These are phyloP conservation scores for Zizania latifolia DNA, from an alignment of 176 grass and related monocot genomes.

Conservation along the genomic window DNA sequence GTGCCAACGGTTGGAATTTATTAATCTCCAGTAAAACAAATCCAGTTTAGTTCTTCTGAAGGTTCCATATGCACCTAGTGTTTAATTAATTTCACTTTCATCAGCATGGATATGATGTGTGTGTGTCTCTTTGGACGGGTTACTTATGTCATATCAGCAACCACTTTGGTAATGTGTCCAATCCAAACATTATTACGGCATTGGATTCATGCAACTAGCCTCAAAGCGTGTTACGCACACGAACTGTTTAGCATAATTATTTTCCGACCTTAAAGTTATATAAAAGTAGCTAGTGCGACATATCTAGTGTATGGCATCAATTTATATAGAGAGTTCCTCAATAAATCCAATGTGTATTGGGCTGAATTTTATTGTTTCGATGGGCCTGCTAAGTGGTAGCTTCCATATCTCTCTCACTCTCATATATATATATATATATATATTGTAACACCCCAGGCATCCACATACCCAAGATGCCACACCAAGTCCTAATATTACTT, in stretches of 20 bases:
- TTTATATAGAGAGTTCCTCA: not conserved
- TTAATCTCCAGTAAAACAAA: not conserved
- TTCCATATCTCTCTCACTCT: too few relatives aligned
- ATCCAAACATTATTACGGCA: not conserved
- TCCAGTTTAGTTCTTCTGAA: not conserved
- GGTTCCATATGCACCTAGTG: not conserved
- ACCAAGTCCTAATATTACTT: too few relatives aligned
- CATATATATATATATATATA: too few relatives aligned
- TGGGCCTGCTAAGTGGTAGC: too few relatives aligned
- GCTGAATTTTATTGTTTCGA: not conserved
- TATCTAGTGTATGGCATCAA: not conserved
- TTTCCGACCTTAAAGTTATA: not conserved
- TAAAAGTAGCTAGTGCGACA: not conserved
- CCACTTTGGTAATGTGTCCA: not conserved
- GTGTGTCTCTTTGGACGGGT: not conserved
- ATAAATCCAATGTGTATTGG: not conserved
- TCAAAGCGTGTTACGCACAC: not conserved
- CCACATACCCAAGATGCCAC: too few relatives aligned
- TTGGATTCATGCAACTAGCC: not conserved
- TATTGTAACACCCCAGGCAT: too few relatives aligned
- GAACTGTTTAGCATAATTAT: not conserved
- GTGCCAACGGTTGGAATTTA: not conserved
- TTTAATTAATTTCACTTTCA: not conserved
- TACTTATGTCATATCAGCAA: not conserved
- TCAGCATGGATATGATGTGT: not conserved